A percentile compares a stretch with the other conserved stretches of the same genome.
Conservation (phyloP, 148 eudicot species). For the Vaccinium vitisidaea region DNA sequence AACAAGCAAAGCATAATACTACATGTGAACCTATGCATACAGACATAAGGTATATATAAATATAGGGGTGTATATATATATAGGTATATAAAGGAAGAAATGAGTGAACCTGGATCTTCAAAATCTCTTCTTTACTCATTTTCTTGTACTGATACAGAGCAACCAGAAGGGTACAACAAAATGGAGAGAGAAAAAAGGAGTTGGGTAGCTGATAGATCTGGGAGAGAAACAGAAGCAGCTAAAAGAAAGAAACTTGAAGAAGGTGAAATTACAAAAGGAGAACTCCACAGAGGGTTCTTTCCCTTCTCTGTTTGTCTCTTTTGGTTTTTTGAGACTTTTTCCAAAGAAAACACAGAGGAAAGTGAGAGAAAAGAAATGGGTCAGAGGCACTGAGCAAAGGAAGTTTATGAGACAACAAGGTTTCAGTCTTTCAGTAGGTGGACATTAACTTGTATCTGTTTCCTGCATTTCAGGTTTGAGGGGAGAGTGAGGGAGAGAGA, state of each 20-base stretch:
- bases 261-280: background rate
- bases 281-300: background rate
- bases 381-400: slow-evolving; percentile 16
- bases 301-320: background rate
- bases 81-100: background rate
- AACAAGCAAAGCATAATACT: slow-evolving; percentile 24
- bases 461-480: slow-evolving; percentile 65
- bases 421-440: slow-evolving; percentile 36
- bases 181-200: background rate
- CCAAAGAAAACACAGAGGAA: slow-evolving; percentile 12
- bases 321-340: background rate
- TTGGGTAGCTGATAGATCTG: slow-evolving; percentile 39
- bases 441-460: slow-evolving; percentile 47
- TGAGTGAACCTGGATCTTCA: slow-evolving; percentile 76
- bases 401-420: slow-evolving; percentile 5
- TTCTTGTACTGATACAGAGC: slow-evolving; percentile 4
- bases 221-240: background rate
- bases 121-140: slow-evolving; percentile 96
- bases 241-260: slow-evolving; percentile 8
- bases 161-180: slow-evolving; percentile 9
- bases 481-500: slow-evolving; percentile 22
- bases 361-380: slow-evolving; percentile 20
- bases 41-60: background rate
- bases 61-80: background rate
- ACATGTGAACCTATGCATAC: background rate